Evolutionary conservation across 371 early-diverging fungal species (phyloP), one percentile per base, ranked within the genome.

Genomic region (Ordospora pajunii): DNA sequence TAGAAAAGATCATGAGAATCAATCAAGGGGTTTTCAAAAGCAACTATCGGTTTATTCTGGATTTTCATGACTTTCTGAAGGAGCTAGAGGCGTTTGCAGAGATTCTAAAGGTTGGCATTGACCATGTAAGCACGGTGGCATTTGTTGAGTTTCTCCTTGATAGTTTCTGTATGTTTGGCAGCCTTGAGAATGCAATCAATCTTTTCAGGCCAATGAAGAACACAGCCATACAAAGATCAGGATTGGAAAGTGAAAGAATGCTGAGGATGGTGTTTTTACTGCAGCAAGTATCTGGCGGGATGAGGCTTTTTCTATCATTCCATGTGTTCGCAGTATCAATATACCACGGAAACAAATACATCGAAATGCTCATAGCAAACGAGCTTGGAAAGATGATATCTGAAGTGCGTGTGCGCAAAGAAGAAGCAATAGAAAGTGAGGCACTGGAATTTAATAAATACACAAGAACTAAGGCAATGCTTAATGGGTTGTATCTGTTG

Each of bases 321-420:
- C 27, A 58, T 14, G 58, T 58, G 58, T 58, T 58, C 32, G 58
- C 58, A 25, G 40, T 58, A 58, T 58, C 58, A 1, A 58, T 58
- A 37, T 58, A 58, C 40, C 58, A 58, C 19, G 58, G 58, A 58
- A 40, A 58, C 40, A 58, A 19, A 12, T 58, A 58, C 17, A 14
- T 58, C 14, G 58, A 2, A 6, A n/a, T 14, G 12, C 58, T 58
- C 40, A 27, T 58, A n/a, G 58, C 19, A 5, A 17, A 17, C 1
- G n/a, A 37, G 37, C 40, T 37, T 37, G 40, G 12, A 25, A 37
- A 6, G n/a, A 58, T 58, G 14, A 17, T 37, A n/a, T 12, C 37
- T 2, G 19, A 37, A 7, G 11, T 58, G 17, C 32, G 17, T 58
- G 27, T 25, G 17, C 7, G 17, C 9, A 58, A 37, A 25, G 40